phyloP scores from a whole-genome alignment of 805 yeast species.

The Cyberlindnera mycetangii region DNA sequence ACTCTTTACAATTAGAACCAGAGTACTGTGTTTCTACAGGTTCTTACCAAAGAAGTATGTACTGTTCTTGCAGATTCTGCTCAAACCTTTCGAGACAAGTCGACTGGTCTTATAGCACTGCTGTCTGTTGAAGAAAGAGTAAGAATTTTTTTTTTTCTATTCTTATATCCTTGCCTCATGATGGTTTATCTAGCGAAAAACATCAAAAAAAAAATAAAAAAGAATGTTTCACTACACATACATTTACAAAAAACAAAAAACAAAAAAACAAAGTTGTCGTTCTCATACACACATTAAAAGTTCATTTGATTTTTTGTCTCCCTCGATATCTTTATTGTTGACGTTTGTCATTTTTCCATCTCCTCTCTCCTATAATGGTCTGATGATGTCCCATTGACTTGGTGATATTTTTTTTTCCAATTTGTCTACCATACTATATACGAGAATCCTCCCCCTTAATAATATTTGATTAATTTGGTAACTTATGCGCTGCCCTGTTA shows the following conservation, averaged over 20 bases:
- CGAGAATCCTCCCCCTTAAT: too few relatives aligned
- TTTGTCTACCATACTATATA: too few relatives aligned
- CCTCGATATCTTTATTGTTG: not conserved
- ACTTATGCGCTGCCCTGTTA: too few relatives aligned
- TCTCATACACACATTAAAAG: constrained; percentile 3
- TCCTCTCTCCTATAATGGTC: not conserved
- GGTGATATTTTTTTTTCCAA: not conserved
- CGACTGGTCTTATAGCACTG: constrained; percentile 22
- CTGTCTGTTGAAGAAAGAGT: constrained; percentile 8
- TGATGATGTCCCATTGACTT: not conserved
- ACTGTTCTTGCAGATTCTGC: constrained; percentile 27
- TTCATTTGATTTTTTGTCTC: not conserved
- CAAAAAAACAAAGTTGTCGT: constrained; percentile 1
- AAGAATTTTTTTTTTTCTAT: not conserved
- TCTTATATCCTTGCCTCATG: not conserved
- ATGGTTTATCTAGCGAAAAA: not conserved
- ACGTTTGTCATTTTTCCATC: not conserved
- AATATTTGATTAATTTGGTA: too few relatives aligned
- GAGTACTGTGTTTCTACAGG: constrained; percentile 27
- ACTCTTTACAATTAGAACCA: constrained; percentile 21
- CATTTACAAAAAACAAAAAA: constrained; percentile 1
- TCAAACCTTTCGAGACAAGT: constrained; percentile 18
- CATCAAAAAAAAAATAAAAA: constrained; percentile 1
- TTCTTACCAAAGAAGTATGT: constrained; percentile 18
- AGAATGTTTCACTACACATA: not conserved